Base-by-base conservation (phyloP, 2,329 filamentous ascomycete genomes). In the Colletotrichum sp. region DNA sequence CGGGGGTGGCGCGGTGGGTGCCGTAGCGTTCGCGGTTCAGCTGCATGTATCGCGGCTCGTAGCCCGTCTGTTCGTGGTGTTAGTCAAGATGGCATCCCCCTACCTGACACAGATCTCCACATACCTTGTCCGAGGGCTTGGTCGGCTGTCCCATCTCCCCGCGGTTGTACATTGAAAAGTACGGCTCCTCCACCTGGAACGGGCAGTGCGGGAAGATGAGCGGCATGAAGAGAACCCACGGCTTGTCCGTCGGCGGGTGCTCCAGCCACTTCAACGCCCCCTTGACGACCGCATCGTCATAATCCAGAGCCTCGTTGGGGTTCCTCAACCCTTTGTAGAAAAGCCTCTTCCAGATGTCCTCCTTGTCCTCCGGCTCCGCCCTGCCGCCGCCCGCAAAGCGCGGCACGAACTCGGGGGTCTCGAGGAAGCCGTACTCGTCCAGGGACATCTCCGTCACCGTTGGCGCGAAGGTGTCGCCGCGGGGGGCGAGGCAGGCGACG, bases 131-230 rank as follows among this genome's bases (percentile, higher is more conserved):
- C 4, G 39, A 66, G 10, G 66, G 55, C 13, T 27, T 58, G 34
- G 66, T 71, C 3, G 76, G 70, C 32, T 48, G 34, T 9, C 66
- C 55, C 56, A 86, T 81, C 2, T 79, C 68, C 0, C 77, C 66
- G 5, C 86, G 83, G 34, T 86, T 81, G 65, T 89, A 87, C 85
- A 87, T 87, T 12, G 83, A 86, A 71, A 88, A 88, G 70, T 85
- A 88, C 1, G 87, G 87, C 78, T 88, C 86, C 71, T 89, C 87
- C 2, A 88, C 86, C 27, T 85, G 81, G 43, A 88, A 88, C 0
- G 86, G 87, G n/a, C 84, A 87, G 76, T 88, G 85, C 0, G 87
- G 86, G 75, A 88, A 87, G 8, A 86, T 77, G 0, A 87, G 78
- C 1, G 86, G 85, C 82, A 88, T 79, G 70, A 86, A 87, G 0